These are phyloP conservation scores for Aspergillus udagawae DNA, from an alignment of 2,329 filamentous ascomycete species.

Conservation along the genomic window DNA sequence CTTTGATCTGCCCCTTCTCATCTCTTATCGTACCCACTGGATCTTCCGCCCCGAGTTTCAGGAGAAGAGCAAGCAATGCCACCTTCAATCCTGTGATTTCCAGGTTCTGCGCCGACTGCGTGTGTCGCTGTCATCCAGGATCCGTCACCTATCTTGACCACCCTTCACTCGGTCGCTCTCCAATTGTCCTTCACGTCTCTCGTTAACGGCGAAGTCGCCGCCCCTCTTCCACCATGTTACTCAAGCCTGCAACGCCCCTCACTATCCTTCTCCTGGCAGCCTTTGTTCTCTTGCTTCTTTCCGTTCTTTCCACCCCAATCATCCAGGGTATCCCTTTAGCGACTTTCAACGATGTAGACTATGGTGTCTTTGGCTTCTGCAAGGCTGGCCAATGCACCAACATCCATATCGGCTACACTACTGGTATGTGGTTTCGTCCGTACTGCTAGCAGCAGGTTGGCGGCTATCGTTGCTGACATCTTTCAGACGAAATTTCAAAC, in stretches of 20 bases:
- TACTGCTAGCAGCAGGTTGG: constrained; percentile 7
- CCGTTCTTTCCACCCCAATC: constrained; percentile 86
- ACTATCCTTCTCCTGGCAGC: constrained; percentile 79
- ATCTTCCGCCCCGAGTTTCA: background rate
- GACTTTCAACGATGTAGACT: constrained; percentile 69
- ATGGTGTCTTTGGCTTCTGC: constrained; percentile 93
- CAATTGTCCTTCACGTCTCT: background rate
- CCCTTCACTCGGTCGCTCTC: background rate
- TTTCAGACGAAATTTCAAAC: constrained; percentile 33
- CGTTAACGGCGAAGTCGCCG: constrained; percentile 6
- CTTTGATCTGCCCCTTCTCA: background rate
- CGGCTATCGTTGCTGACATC: constrained; percentile 8
- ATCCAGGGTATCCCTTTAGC: constrained; percentile 81
- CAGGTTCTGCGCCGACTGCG: background rate
- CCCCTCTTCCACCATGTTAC: constrained; percentile 55
- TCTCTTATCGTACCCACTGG: background rate
- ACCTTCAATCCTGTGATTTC: constrained; percentile 8
- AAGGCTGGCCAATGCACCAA: constrained; percentile 61
- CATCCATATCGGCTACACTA: constrained; percentile 80
- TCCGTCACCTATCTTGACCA: background rate
- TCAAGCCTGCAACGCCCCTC: constrained; percentile 89
- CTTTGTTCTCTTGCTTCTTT: constrained; percentile 79
- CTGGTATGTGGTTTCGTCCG: constrained; percentile 55
- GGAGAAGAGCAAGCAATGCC: constrained; percentile 9
- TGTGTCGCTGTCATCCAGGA: constrained; percentile 8